Evolutionary conservation across 306 rosid genomes (phyloP).

Genomic region (Neltuma alba): DNA sequence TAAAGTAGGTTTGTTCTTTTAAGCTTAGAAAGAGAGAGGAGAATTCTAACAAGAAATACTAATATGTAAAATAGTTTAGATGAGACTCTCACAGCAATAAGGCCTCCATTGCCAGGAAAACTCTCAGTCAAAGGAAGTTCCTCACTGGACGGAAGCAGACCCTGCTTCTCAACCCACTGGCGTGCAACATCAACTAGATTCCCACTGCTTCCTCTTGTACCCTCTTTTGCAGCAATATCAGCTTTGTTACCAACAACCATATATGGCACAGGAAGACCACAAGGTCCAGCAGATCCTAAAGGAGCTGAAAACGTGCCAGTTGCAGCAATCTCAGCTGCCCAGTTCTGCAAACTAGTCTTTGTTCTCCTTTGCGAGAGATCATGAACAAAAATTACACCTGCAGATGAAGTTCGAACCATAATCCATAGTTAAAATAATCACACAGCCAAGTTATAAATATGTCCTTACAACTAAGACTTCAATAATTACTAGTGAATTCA

Average conservation of each 20-base stretch:
- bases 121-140: constrained; percentile 95
- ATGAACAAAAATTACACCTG: constrained; percentile 98
- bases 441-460: constrained; percentile 22
- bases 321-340: constrained; percentile 92
- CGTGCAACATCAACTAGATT: constrained; percentile 98
- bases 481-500: constrained; percentile 23
- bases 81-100: constrained; percentile 69
- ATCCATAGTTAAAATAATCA: constrained; percentile 12
- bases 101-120: constrained; percentile 87
- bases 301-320: constrained; percentile 98
- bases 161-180: constrained; percentile 99
- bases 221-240: constrained; percentile 95
- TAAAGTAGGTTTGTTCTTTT: constrained; percentile 8
- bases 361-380: constrained; percentile 98
- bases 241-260: constrained; percentile 91
- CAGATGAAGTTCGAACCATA: constrained; percentile 46
- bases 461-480: constrained; percentile 15
- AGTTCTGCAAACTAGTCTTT: constrained; percentile 87
- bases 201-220: constrained; percentile 89
- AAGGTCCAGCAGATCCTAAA: constrained; percentile 88
- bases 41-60: constrained; percentile 11
- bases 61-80: background rate
- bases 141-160: constrained; percentile 93
- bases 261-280: constrained; percentile 96
- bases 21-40: constrained; percentile 24